Evolutionary conservation across 331 rosid genomes (phyloP).

Genomic region (Erythrophleum ivorense): DNA sequence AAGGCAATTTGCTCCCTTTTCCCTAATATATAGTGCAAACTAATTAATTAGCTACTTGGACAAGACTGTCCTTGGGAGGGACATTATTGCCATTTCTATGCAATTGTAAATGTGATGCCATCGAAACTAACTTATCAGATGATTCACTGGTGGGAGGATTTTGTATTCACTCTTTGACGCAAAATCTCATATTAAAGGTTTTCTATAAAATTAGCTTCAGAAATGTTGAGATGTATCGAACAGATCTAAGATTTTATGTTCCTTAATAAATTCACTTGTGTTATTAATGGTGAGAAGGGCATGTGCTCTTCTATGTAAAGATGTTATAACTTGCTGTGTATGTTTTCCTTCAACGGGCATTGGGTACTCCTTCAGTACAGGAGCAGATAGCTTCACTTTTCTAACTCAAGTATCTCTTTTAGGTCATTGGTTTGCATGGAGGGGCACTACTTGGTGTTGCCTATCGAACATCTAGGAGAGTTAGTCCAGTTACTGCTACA

Average conservation of each 20-base stretch:
- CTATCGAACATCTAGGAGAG: conserved; percentile 91
- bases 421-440: conserved; percentile 99
- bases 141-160: conserved; percentile 22
- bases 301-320: conserved; percentile 14
- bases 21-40: conserved; percentile 14
- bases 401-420: conserved; percentile 42
- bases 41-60: not conserved
- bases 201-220: conserved; percentile 25
- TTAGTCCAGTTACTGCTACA: conserved; percentile 90
- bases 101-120: conserved; percentile 13
- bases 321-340: conserved; percentile 32
- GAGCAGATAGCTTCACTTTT: conserved; percentile 30
- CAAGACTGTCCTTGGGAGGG: conserved; percentile 1
- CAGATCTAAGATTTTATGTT: conserved; percentile 29
- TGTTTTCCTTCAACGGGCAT: conserved; percentile 35
- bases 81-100: conserved; percentile 12
- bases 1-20: not conserved
- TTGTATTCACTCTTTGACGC: conserved; percentile 28
- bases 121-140: conserved; percentile 10
- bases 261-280: conserved; percentile 22
- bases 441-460: conserved; percentile 99
- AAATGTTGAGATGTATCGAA: conserved; percentile 31
- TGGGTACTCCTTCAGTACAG: conserved; percentile 15
- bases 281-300: conserved; percentile 15
- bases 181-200: conserved; percentile 21